Evolutionary conservation across 2,329 filamentous ascomycete genomes (phyloP), one percentile per base, ranked within the genome.

Genomic region (Sclerotinia subarctica): DNA sequence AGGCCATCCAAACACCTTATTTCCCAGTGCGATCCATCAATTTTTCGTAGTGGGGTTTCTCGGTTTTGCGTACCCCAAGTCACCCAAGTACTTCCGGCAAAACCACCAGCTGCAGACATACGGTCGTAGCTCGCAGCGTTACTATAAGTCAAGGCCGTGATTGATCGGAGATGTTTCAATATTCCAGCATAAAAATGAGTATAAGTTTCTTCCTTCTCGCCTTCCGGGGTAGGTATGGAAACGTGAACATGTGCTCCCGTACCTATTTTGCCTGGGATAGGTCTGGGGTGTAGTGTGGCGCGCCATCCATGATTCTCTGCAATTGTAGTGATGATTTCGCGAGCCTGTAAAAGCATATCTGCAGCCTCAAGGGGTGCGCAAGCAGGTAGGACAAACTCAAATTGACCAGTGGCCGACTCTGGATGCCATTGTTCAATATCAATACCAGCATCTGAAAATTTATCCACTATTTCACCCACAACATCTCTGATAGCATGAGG

Each of bases 401-500:
- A 70, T 44, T 70, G 69, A 11, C 57, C 52, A 51, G 44, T 57
- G 1, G 59, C 60, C 44, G 51, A 44, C 35, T 68, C 66, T 32
- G 60, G 54, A 52, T 67, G 64, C 64, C 53, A 59, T 32, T 67
- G 64, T 24, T 66, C 64, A 32, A 66, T 35, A 35, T 58, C 49
- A 35, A 68, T 56, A 26, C 66, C 66, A 26, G 88, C 85, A 0
- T 80, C 78, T 2, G 83, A 83, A 1, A 96, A 83, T 2, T 81
- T 80, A 1, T 84, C 81, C 5, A 88, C 83, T 29, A 94, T 90
- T 60, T 90, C 86, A 51, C 88, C 86, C 2, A 93, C 79, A 21
- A 91, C 82, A 1, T 84, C 81, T 0, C 85, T 78, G 44, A 88
- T 82, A 26, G 78, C 77, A 0, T 85, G 83, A 69, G 87, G 85